These are phyloP conservation scores for Penicillium sp. DNA, from an alignment of 2,329 filamentous ascomycete species.

Conservation along the genomic window DNA sequence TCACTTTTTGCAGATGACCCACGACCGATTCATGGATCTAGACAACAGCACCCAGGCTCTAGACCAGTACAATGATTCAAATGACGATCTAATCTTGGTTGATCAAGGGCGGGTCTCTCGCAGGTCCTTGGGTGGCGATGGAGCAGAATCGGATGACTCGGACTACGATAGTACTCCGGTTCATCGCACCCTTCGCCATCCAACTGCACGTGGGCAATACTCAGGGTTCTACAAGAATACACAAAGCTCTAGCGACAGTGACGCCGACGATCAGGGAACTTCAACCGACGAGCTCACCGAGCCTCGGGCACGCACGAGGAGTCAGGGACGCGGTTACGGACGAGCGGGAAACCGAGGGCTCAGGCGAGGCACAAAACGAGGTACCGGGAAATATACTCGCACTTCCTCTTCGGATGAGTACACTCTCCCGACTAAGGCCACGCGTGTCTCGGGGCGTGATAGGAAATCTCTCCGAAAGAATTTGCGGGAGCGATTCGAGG, in stretches of 20 bases:
- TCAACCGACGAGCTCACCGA: conserved; percentile 4
- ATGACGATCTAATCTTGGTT: conserved; percentile 11
- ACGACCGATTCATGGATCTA: conserved; percentile 24
- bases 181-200: background rate
- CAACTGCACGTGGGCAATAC: conserved; percentile 1
- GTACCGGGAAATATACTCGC: background rate
- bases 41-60: conserved; percentile 25
- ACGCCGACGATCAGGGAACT: background rate
- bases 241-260: background rate
- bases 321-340: background rate
- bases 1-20: conserved; percentile 25
- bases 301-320: background rate
- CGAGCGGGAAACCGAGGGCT: background rate
- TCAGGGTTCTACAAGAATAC: background rate
- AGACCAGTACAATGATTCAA: conserved; percentile 12
- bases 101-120: background rate
- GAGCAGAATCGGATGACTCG: conserved; percentile 4
- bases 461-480: conserved; percentile 31
- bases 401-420: conserved; percentile 11
- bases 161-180: background rate
- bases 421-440: conserved; percentile 12
- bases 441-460: conserved; percentile 31
- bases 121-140: conserved; percentile 6
- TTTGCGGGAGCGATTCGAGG: conserved; percentile 44
- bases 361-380: background rate